phyloP scores from a whole-genome alignment of 768 basidiomycete genomes.

The Harrya chromipes region DNA sequence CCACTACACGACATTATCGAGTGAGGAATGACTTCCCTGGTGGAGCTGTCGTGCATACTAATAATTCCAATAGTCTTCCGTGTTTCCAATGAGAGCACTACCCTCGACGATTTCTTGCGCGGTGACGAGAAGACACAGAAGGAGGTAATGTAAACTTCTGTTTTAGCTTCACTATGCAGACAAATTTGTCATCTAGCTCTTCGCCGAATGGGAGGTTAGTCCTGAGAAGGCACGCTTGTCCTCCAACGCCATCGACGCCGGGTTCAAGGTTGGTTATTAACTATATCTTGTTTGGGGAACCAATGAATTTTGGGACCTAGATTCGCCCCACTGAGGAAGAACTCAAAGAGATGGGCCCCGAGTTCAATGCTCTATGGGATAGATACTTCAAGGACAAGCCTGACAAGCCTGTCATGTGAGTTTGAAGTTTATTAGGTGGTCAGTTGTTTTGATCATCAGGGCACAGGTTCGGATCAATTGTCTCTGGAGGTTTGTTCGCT shows the following conservation, averaged over 20 bases:
- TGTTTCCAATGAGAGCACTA: constrained; percentile 60
- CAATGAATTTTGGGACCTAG: constrained; percentile 28
- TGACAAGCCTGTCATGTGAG: constrained; percentile 72
- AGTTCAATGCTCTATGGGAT: constrained; percentile 67
- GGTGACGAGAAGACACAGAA: constrained; percentile 57
- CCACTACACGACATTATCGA: constrained; percentile 66
- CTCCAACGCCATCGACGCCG: constrained; percentile 72
- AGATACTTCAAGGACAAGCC: constrained; percentile 77
- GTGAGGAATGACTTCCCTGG: constrained; percentile 32
- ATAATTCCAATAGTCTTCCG: constrained; percentile 48
- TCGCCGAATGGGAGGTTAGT: constrained; percentile 62
- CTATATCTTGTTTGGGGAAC: not conserved
- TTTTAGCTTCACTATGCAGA: not conserved
- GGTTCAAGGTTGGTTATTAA: constrained; percentile 52
- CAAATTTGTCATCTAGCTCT: constrained; percentile 35
- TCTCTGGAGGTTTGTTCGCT: constrained; percentile 46
- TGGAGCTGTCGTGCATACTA: not conserved
- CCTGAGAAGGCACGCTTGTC: constrained; percentile 67
- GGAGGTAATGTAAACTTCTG: constrained; percentile 36
- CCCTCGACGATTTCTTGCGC: constrained; percentile 68
- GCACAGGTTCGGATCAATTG: constrained; percentile 59
- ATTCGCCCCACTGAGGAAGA: constrained; percentile 69
- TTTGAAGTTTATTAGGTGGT: not conserved
- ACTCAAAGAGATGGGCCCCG: constrained; percentile 75
- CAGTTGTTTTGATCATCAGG: not conserved